Percentiles rank a stretch among this genome's conserved stretches.
Conservation (phyloP, 805 yeast species). For the Ogataea corticis region DNA sequence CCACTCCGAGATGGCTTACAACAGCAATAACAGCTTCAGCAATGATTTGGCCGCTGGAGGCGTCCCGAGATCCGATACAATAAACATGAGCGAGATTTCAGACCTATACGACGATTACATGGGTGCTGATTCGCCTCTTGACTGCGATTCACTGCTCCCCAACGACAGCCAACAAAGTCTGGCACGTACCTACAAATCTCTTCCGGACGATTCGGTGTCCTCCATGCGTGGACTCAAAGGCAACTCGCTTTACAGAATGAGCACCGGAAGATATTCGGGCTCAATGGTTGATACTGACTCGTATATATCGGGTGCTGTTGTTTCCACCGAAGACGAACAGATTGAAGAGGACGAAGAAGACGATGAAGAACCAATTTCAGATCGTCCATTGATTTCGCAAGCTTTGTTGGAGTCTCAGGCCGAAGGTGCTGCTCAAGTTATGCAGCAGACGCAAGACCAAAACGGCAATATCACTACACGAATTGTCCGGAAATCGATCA, state of each 20-base stretch:
- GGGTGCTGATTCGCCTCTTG: conserved; percentile 7
- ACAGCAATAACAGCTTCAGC: background rate
- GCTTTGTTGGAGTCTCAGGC: conserved; percentile 51
- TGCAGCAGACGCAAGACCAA: conserved; percentile 43
- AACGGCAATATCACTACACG: conserved; percentile 54
- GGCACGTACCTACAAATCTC: background rate
- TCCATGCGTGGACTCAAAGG: conserved; percentile 4
- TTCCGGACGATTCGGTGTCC: conserved; percentile 1
- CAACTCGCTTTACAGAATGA: background rate
- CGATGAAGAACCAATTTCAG: background rate
- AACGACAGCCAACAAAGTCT: conserved; percentile 2
- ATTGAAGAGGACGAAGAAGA: background rate
- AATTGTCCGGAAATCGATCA: conserved; percentile 56
- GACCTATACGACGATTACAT: conserved; percentile 33
- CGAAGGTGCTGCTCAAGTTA: conserved; percentile 58
- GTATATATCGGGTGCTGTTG: background rate
- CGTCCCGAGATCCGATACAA: background rate
- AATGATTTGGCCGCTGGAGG: background rate
- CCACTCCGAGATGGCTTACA: background rate
- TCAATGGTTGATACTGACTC: conserved; percentile 1
- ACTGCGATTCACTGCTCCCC: background rate
- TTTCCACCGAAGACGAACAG: background rate
- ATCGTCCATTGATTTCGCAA: conserved; percentile 9
- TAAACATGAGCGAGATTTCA: conserved; percentile 22
- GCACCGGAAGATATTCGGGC: background rate